Evolutionary conservation across 2,329 filamentous ascomycete species (phyloP).

Genomic region (Akanthomyces muscarius): DNA sequence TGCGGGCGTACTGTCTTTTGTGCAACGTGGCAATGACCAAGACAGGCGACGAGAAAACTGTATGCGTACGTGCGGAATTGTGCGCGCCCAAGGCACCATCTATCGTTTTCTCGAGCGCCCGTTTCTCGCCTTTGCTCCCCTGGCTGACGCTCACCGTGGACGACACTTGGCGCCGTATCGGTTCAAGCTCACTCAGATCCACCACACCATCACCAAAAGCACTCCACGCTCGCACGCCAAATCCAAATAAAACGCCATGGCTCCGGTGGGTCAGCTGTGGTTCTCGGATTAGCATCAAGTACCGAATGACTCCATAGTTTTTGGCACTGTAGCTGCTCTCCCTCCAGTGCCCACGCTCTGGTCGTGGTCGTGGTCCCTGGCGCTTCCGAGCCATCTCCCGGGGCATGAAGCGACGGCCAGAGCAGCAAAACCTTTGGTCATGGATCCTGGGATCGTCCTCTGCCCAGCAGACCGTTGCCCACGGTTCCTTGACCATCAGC

Average conservation of each 20-base stretch:
- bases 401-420: neutral
- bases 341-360: neutral
- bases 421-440: neutral
- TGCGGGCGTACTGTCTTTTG: neutral
- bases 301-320: conserved; percentile 10
- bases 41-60: neutral
- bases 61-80: neutral
- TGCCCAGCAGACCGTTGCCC: neutral
- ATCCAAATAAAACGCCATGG: conserved; percentile 16
- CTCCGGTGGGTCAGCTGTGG: conserved; percentile 10
- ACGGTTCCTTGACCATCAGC: conserved; percentile 3
- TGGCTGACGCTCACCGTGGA: conserved; percentile 7
- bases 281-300: conserved; percentile 12
- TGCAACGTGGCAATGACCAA: neutral
- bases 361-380: conserved; percentile 2
- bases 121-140: neutral
- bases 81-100: neutral
- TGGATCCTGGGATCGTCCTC: conserved; percentile 6
- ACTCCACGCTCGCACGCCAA: conserved; percentile 1
- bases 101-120: neutral
- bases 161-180: conserved; percentile 10
- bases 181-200: conserved; percentile 14
- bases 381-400: conserved; percentile 8
- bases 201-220: conserved; percentile 13
- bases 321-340: conserved; percentile 9